Evolutionary conservation across 225 moss, liverwort and hornwort species (phyloP).

Genomic region (Rhytidiadelphus loreus): DNA sequence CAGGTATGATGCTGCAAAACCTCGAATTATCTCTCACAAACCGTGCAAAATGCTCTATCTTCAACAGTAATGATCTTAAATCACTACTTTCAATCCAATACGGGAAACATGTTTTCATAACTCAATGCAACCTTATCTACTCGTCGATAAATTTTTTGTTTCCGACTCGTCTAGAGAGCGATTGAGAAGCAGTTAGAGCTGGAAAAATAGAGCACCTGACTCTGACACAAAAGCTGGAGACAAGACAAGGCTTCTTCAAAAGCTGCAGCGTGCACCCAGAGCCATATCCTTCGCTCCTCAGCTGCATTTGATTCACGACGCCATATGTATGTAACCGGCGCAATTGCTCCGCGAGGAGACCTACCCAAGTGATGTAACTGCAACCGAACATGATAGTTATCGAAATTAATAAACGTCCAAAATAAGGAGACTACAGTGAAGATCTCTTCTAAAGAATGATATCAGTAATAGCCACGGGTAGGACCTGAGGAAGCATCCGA

Average conservation of each 20-base stretch:
- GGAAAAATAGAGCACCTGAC: slow-evolving; percentile 35
- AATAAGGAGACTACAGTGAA: background rate
- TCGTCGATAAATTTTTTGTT: background rate
- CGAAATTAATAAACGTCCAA: background rate
- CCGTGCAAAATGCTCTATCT: background rate
- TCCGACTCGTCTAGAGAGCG: background rate
- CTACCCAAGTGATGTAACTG: slow-evolving; percentile 67
- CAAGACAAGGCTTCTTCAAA: slow-evolving; percentile 54
- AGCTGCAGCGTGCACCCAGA: slow-evolving; percentile 92
- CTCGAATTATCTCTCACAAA: background rate
- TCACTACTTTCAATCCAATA: background rate
- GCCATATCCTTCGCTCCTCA: slow-evolving; percentile 68
- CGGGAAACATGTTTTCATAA: background rate
- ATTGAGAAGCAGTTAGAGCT: background rate
- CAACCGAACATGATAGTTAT: background rate
- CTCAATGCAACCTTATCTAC: background rate
- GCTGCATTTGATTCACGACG: slow-evolving; percentile 14
- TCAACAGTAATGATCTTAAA: background rate
- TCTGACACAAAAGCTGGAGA: slow-evolving; percentile 50
- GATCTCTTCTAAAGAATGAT: background rate
- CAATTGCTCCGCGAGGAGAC: slow-evolving; percentile 28
- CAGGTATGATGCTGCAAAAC: background rate
- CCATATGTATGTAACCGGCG: slow-evolving; percentile 19
- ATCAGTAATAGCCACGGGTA: background rate
- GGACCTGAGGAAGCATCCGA: background rate